Percentiles rank a stretch among this genome's conserved stretches.
Conservation (phyloP, 1,284 basidiomycete species). For the Tilletia setariae region DNA sequence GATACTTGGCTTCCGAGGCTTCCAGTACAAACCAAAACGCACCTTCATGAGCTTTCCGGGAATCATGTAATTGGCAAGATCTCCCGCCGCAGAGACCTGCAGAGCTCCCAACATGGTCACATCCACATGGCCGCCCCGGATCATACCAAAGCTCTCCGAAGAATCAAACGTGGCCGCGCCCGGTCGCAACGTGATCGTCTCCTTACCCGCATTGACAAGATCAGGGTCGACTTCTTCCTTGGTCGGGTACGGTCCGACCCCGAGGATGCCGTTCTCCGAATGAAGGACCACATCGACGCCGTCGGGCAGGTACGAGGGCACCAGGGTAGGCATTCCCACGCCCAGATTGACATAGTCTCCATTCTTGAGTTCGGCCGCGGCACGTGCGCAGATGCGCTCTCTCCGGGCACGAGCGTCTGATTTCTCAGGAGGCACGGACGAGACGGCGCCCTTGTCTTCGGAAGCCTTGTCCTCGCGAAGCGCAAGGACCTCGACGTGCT, state of each 20-base stretch:
- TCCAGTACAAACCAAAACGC: not conserved
- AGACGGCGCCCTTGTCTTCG: constrained; percentile 25
- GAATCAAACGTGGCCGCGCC: constrained; percentile 21
- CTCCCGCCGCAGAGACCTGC: constrained; percentile 16
- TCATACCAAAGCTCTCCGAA: constrained; percentile 20
- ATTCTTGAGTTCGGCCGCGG: constrained; percentile 84
- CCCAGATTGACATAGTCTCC: constrained; percentile 74
- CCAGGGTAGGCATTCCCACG: constrained; percentile 86
- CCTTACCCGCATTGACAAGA: constrained; percentile 66
- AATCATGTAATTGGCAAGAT: constrained; percentile 22
- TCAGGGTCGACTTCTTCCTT: constrained; percentile 85
- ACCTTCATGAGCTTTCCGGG: constrained; percentile 18
- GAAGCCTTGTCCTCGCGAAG: constrained; percentile 45
- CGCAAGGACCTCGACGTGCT: constrained; percentile 45
- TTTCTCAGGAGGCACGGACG: constrained; percentile 60
- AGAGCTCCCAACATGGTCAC: constrained; percentile 21
- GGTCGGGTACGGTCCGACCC: constrained; percentile 81
- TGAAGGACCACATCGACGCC: constrained; percentile 77
- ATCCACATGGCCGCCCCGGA: constrained; percentile 22
- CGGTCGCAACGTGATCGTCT: constrained; percentile 29
- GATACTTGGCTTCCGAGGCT: no score
- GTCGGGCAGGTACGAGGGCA: constrained; percentile 60
- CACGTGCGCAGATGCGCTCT: constrained; percentile 77
- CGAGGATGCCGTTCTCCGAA: constrained; percentile 90
- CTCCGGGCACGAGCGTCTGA: constrained; percentile 58